Evolutionary conservation across 208 protist genomes (phyloP), one percentile per base, ranked within the genome.

Genomic region (Crithidia expoeki): DNA sequence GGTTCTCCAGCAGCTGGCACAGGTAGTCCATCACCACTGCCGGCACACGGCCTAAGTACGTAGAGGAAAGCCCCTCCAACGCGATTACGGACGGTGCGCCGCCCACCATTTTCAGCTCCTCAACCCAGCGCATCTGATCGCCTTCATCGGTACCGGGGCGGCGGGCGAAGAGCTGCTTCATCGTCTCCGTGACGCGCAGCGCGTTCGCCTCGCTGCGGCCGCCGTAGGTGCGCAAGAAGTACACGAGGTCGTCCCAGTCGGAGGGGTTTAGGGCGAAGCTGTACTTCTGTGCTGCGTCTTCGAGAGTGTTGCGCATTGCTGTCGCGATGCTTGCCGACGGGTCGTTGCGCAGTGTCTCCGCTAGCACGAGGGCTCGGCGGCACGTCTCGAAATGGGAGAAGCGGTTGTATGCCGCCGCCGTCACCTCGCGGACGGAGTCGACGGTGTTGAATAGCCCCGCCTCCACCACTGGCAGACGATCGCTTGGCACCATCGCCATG

Each of bases 201-300:
- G 90, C 81, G 71, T 88, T 89, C 38, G 62, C 76, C 75, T 77
- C 68, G 55, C 80, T 79, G 50, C 72, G 73, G 28, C 73, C 63
- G 47, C 88, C 90, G 70, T 95, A 97, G 16, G 59, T 74, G 47
- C 67, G 40, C 42, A 97, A 65, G 49, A 93, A 91, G 74, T 94
- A 94, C 34, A 91, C 53, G 38, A 97, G 77, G 60, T 95, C 86
- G 40, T 66, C 72, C 92, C 92, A 97, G 77, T 97, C 88, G 14
- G 50, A 79, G 17, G 78, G 61, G 57, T 76, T 28, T n/a, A 97
- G 72, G 25, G 57, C 63, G 68, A 86, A 96, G 55, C 30, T 36
- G 72, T 85, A 85, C 46, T 42, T 61, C 58, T 60, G 58, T 17
- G 49, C 64, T 0, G 68, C 36, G 44, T 85, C 63, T 11, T 72